Conservation (phyloP, 169 alveolate species). For the Pseudocohnilembus persalinus region DNA sequence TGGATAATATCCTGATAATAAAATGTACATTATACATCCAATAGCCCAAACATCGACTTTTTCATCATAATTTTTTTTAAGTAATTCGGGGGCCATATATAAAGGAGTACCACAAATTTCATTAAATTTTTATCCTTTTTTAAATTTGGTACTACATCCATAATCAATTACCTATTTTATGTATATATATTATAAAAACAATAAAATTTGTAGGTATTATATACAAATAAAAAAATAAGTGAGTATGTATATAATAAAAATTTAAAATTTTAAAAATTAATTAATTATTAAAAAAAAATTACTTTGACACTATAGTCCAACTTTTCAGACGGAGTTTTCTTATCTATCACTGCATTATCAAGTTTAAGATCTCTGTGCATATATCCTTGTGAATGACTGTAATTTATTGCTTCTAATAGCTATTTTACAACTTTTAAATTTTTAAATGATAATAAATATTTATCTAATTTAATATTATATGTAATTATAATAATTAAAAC, state of each 20-base stretch:
- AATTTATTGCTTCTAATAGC: constrained; percentile 80
- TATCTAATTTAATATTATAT: no score
- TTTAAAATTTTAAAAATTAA: background rate
- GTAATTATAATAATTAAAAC: background rate
- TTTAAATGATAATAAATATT: no score
- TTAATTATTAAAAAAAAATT: background rate
- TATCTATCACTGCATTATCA: constrained; percentile 61
- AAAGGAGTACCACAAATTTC: constrained; percentile 58
- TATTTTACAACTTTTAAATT: constrained; percentile 72
- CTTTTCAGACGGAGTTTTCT: constrained; percentile 33
- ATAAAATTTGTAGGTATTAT: background rate
- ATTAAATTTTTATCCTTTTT: constrained; percentile 16
- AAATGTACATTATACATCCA: constrained; percentile 59
- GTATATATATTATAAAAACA: constrained; percentile 6
- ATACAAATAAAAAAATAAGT: background rate
- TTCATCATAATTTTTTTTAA: constrained; percentile 45
- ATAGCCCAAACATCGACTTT: constrained; percentile 77
- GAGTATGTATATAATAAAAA: background rate
- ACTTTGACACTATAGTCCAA: constrained; percentile 27
- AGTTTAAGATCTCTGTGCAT: constrained; percentile 86
- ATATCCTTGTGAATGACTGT: constrained; percentile 75
- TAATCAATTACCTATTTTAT: constrained; percentile 50
- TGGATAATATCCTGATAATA: constrained; percentile 53
- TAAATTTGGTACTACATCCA: constrained; percentile 28
- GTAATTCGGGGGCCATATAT: constrained; percentile 62